Evolutionary conservation across 306 rosid genomes (phyloP).

Genomic region (Vigna angularis): DNA sequence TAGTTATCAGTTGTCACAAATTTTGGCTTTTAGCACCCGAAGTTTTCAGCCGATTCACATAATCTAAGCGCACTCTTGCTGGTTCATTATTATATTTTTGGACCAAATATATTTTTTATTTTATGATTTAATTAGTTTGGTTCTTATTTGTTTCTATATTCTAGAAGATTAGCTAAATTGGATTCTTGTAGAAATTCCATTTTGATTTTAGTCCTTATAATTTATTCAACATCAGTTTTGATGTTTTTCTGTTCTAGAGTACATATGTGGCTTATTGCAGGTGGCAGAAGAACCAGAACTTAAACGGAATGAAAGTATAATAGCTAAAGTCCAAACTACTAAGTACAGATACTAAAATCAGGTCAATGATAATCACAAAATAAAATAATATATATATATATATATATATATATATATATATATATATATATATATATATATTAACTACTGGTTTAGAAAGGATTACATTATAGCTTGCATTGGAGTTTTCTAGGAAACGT

Average conservation of each 20-base stretch:
- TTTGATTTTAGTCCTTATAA: background rate
- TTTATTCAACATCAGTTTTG: background rate
- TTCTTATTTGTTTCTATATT: background rate
- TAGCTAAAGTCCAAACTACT: background rate
- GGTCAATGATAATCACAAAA: background rate
- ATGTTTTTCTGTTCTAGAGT: background rate
- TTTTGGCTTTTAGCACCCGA: slow-evolving; percentile 20
- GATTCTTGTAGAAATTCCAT: background rate
- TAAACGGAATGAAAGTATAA: background rate
- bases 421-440: no score
- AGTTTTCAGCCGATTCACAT: slow-evolving; percentile 16
- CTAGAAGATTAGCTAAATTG: background rate
- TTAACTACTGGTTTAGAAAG: no score
- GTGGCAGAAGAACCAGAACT: background rate
- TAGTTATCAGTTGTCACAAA: slow-evolving; percentile 23
- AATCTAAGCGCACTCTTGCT: slow-evolving; percentile 5
- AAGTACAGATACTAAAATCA: background rate
- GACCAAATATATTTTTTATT: background rate
- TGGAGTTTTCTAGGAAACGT: background rate
- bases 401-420: no score
- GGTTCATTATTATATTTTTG: slow-evolving; percentile 19
- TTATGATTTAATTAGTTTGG: background rate
- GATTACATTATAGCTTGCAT: no score
- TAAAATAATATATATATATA: no score
- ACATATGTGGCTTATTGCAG: background rate